phyloP scores from a whole-genome alignment of 768 basidiomycete species.

The Galerina marginata region DNA sequence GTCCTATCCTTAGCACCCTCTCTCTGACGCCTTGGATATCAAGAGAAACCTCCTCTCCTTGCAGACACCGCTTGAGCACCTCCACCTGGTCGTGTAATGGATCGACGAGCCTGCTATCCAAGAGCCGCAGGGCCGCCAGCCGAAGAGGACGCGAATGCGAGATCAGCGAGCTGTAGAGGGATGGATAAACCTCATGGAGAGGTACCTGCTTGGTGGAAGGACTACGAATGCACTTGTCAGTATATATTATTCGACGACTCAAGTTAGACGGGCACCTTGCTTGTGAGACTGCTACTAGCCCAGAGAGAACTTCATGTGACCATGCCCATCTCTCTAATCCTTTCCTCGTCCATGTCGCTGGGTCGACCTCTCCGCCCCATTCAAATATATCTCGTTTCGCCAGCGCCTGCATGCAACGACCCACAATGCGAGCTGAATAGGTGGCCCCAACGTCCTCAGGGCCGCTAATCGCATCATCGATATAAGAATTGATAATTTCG shows the following conservation, averaged over 20 bases:
- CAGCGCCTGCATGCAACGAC: constrained; percentile 62
- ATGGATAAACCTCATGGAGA: constrained; percentile 56
- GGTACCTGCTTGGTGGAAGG: constrained; percentile 33
- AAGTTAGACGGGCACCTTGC: constrained; percentile 43
- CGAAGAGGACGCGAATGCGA: constrained; percentile 78
- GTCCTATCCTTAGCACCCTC: constrained; percentile 76
- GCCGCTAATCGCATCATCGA: constrained; percentile 19
- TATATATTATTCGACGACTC: not conserved
- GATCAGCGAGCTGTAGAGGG: constrained; percentile 59
- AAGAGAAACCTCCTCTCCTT: constrained; percentile 81
- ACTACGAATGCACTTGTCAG: constrained; percentile 20
- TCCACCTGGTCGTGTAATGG: constrained; percentile 50
- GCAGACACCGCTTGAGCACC: constrained; percentile 68
- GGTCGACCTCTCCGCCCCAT: constrained; percentile 54
- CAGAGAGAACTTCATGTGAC: constrained; percentile 60
- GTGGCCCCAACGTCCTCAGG: constrained; percentile 23
- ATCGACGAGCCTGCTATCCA: constrained; percentile 57
- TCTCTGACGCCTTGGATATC: constrained; percentile 86
- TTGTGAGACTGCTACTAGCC: constrained; percentile 52
- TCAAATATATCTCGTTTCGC: constrained; percentile 45
- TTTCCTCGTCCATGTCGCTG: constrained; percentile 52
- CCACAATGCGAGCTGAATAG: constrained; percentile 60
- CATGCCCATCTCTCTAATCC: constrained; percentile 59
- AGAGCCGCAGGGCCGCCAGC: constrained; percentile 65
- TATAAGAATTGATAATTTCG: constrained; percentile 45